Evolutionary conservation across 1,284 basidiomycete genomes (phyloP).

Genomic region (Cryptococcus sp.): DNA sequence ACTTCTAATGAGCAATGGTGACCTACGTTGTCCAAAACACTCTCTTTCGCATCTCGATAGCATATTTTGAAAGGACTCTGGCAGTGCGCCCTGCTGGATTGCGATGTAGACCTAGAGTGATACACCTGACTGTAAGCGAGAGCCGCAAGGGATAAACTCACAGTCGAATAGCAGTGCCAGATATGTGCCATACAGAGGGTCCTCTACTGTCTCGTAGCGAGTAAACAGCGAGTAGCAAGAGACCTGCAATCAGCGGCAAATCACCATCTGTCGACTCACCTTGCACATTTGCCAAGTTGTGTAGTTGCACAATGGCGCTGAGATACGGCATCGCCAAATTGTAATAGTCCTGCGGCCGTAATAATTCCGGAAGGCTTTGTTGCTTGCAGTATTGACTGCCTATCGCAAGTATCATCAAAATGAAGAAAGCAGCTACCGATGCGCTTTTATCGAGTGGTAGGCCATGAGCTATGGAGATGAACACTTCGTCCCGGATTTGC

Average conservation of each 20-base stretch:
- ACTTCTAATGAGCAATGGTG: no score
- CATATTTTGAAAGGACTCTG: conserved; percentile 13
- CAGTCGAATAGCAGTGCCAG: conserved; percentile 23
- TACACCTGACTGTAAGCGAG: conserved; percentile 13
- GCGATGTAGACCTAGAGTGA: conserved; percentile 24
- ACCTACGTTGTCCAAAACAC: conserved; percentile 31
- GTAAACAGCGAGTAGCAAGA: conserved; percentile 25
- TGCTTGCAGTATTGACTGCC: conserved; percentile 18
- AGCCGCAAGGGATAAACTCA: not conserved
- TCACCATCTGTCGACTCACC: conserved; percentile 8
- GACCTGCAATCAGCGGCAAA: conserved; percentile 9
- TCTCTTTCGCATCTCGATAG: conserved; percentile 25
- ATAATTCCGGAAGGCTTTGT: conserved; percentile 8
- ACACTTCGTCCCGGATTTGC: conserved; percentile 13
- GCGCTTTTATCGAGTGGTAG: conserved; percentile 9
- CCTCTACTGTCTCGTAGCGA: conserved; percentile 26
- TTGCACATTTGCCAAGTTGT: conserved; percentile 29
- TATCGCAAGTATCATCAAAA: conserved; percentile 27
- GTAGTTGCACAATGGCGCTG: conserved; percentile 22
- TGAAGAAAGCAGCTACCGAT: conserved; percentile 21
- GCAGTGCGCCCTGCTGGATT: conserved; percentile 7
- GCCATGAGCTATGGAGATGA: conserved; percentile 14
- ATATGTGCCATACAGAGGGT: conserved; percentile 27
- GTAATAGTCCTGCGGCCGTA: conserved; percentile 22
- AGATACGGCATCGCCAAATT: conserved; percentile 20